Evolutionary conservation across 2,329 filamentous ascomycete species (phyloP).

Genomic region (Arthrobotrys sphaeroides): DNA sequence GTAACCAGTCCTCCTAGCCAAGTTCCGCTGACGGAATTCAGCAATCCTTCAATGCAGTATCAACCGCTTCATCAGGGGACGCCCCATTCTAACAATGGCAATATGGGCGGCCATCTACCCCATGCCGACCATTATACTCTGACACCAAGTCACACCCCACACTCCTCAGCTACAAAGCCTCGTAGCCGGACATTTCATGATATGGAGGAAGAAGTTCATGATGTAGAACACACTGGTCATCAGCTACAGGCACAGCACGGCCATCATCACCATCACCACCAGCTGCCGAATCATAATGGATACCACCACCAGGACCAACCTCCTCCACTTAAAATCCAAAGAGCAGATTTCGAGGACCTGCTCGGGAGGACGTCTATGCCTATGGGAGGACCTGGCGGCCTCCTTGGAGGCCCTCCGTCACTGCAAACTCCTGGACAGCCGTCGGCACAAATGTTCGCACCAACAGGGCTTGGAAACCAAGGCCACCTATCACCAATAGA

Average conservation of each 20-base stretch:
- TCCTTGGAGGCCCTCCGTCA: conserved; percentile 62
- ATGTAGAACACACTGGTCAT: conserved; percentile 53
- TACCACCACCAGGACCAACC: conserved; percentile 83
- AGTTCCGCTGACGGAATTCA: conserved; percentile 47
- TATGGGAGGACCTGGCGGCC: conserved; percentile 51
- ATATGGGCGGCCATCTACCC: conserved; percentile 45
- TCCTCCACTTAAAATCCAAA: conserved; percentile 71
- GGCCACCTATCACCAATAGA: conserved; percentile 50
- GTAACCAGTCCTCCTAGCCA: conserved; percentile 49
- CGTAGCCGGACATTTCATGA: conserved; percentile 52
- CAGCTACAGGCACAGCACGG: conserved; percentile 38
- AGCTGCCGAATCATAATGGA: conserved; percentile 68
- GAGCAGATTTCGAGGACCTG: conserved; percentile 55
- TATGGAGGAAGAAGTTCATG: conserved; percentile 57
- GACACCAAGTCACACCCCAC: conserved; percentile 48
- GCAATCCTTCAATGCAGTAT: conserved; percentile 51
- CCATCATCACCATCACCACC: conserved; percentile 56
- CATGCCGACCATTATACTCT: conserved; percentile 51
- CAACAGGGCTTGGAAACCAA: conserved; percentile 43
- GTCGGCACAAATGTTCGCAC: conserved; percentile 50
- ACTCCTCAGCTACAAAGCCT: conserved; percentile 49
- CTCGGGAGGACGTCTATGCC: conserved; percentile 54
- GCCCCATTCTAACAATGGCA: conserved; percentile 48
- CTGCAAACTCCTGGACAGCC: conserved; percentile 59
- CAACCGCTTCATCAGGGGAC: conserved; percentile 48